Evolutionary conservation across 768 basidiomycete species (phyloP), one percentile per base, ranked within the genome.

Genomic region (Suillus alpinus): DNA sequence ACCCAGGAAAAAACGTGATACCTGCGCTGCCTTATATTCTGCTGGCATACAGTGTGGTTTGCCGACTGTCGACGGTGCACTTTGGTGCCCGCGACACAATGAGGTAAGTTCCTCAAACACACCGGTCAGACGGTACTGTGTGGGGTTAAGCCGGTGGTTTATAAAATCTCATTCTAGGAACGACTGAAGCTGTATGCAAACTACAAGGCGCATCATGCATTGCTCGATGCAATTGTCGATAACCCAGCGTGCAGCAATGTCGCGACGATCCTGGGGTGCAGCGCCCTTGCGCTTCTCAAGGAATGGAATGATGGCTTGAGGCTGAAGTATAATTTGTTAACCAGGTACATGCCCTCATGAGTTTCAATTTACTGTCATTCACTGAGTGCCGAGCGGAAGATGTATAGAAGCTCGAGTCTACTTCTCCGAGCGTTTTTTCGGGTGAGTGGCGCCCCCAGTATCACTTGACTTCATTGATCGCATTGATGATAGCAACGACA

Each of bases 371-470:
- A 58, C 12, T 46, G 6, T 31, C 6, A n/a, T 12, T 1, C 40
- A 2, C 56, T 66, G 36, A 67, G 58, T 53, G 56, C 49, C 46
- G 8, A 18, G 46, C 12, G 40, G 3, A 55, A 78, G 77, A 37
- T 78, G 77, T 47, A 77, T 78, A 50, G 67, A 73, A 50, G 76
- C 76, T 6, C 71, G 77, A 13, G 66, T 70, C 8, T 76, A 71
- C 63, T 78, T 78, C 59, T 73, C 76, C 5, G 74, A 75, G 60
- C 71, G 73, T 9, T 78, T 78, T 63, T 78, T 78, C 44, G 76
- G 76, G 77, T 78, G 60, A 40, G 75, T 68, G 13, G 31, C 23
- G 10, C 29, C 16, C 12, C 26, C n/a, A 23, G 6, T 43, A 32
- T 7, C 20, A 60, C 26, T 20, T 18, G 26, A 29, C 18, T 12